Conservation (phyloP, 2,329 filamentous ascomycete genomes). For the Penicillium crustosum region DNA sequence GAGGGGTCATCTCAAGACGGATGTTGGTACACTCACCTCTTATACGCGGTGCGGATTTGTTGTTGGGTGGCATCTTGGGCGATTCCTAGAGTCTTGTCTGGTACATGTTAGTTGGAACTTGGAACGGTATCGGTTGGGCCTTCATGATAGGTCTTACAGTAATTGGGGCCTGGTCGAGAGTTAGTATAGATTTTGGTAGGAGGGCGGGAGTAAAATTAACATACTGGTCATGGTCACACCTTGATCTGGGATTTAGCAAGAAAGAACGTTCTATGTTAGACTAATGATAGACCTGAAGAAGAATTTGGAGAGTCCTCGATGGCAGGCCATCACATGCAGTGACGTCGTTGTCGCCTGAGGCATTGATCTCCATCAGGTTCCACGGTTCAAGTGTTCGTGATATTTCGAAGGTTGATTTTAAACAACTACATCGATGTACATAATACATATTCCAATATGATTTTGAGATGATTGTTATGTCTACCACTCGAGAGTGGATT, state of each 20-base stretch:
- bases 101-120: not conserved
- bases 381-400: slow-evolving; percentile 1
- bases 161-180: slow-evolving; percentile 35
- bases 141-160: slow-evolving; percentile 37
- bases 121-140: slow-evolving; percentile 1
- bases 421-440: not conserved
- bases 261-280: not conserved
- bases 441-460: not conserved
- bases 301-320: not conserved
- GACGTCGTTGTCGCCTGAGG: slow-evolving; percentile 23
- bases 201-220: slow-evolving; percentile 1
- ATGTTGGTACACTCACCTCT: slow-evolving; percentile 58
- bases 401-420: not conserved
- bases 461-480: not conserved
- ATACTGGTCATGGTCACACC: slow-evolving; percentile 26
- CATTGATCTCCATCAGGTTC: not conserved
- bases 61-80: slow-evolving; percentile 71
- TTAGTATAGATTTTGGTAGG: not conserved
- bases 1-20: slow-evolving; percentile 7
- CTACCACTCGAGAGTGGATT: not conserved
- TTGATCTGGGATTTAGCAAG: not conserved
- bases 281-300: not conserved
- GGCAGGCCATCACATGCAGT: slow-evolving; percentile 13
- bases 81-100: slow-evolving; percentile 74
- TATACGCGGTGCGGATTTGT: slow-evolving; percentile 92